Evolutionary conservation across 768 basidiomycete genomes (phyloP).

Genomic region (Leucosporidium yakuticum): DNA sequence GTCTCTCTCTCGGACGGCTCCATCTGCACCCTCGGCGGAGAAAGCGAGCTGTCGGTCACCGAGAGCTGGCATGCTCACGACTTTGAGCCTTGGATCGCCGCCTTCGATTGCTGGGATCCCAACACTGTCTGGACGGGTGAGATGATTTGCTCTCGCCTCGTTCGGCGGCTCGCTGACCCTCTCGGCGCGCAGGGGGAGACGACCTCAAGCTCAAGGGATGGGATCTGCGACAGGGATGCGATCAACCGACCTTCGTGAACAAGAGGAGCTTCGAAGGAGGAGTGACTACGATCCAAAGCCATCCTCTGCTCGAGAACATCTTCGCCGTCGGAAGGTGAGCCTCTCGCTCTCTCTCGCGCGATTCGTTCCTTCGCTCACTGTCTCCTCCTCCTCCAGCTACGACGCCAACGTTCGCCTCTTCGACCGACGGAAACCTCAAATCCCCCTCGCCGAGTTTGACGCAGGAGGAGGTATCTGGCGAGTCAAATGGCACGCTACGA

Average conservation of each 20-base stretch:
- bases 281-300: slow-evolving; percentile 79
- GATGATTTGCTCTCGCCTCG: slow-evolving; percentile 1
- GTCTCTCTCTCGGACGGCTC: slow-evolving; percentile 76
- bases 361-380: not conserved
- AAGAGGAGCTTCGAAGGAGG: slow-evolving; percentile 89
- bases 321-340: slow-evolving; percentile 83
- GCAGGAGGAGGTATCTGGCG: slow-evolving; percentile 94
- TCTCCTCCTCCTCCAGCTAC: slow-evolving; percentile 54
- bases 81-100: slow-evolving; percentile 86
- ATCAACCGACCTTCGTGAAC: slow-evolving; percentile 61
- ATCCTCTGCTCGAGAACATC: slow-evolving; percentile 70
- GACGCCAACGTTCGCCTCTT: slow-evolving; percentile 72
- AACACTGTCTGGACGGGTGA: slow-evolving; percentile 73
- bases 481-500: slow-evolving; percentile 85
- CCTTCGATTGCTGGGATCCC: slow-evolving; percentile 79
- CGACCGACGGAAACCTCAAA: slow-evolving; percentile 64
- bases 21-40: slow-evolving; percentile 48
- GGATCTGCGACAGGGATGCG: slow-evolving; percentile 68
- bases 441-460: slow-evolving; percentile 55
- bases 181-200: slow-evolving; percentile 67
- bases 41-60: slow-evolving; percentile 50
- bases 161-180: not conserved
- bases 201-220: slow-evolving; percentile 84
- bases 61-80: slow-evolving; percentile 81
- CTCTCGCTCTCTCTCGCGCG: not conserved